A percentile compares a stretch with the other conserved stretches of the same genome.
phyloP scores from a whole-genome alignment of 495 filamentous ascomycete genomes.

The Neurospora sp. region DNA sequence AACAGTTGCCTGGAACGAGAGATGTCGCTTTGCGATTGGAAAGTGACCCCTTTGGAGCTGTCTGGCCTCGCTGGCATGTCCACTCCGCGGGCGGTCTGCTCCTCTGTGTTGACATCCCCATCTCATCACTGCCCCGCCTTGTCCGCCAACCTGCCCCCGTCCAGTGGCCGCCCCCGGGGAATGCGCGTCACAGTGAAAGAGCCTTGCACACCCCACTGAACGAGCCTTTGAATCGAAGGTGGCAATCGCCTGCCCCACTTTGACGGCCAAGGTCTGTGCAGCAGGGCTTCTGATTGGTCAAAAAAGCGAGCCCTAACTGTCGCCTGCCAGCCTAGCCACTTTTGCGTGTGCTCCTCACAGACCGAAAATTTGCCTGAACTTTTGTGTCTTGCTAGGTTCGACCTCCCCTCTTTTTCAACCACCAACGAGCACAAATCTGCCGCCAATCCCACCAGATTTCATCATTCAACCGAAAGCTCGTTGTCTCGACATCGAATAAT shows the following conservation, averaged over 20 bases:
- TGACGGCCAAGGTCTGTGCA: conserved; percentile 6
- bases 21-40: neutral
- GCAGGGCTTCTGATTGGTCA: conserved; percentile 14
- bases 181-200: neutral
- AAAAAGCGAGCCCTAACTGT: conserved; percentile 20
- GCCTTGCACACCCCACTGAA: neutral
- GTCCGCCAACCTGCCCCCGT: neutral
- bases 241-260: conserved; percentile 1
- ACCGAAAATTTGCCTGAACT: conserved; percentile 26
- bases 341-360: conserved; percentile 23
- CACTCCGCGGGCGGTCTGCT: neutral
- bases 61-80: neutral
- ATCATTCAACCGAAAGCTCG: conserved; percentile 37
- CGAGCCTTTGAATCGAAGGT: neutral
- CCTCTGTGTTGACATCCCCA: neutral
- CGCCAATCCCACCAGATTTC: conserved; percentile 29
- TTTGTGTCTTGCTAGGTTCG: conserved; percentile 19
- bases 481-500: conserved; percentile 32
- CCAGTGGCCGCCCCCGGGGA: neutral
- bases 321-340: conserved; percentile 14
- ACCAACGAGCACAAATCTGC: conserved; percentile 38
- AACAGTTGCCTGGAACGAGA: neutral
- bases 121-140: neutral
- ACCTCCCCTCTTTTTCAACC: conserved; percentile 23
- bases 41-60: neutral